Conservation (phyloP, 208 protist genomes). For the Lotmaria passim region DNA sequence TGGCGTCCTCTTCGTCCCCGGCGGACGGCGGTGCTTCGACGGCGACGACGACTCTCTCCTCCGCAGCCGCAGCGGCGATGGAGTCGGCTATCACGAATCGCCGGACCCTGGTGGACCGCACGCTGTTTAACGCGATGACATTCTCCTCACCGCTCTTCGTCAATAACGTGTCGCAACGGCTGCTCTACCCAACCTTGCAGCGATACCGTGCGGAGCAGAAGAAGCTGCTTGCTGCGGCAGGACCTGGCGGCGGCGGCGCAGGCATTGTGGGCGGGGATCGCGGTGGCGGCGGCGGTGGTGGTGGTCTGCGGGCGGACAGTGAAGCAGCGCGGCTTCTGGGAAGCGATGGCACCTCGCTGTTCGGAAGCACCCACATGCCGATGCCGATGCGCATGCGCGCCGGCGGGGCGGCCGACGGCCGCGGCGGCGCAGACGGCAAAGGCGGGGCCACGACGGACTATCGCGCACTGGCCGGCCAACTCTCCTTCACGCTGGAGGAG, state of each 20-base stretch:
- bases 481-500: conserved; percentile 55
- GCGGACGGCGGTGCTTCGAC: background rate
- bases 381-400: conserved; percentile 20
- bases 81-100: conserved; percentile 14
- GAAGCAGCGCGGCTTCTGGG: conserved; percentile 30
- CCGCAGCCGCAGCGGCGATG: conserved; percentile 15
- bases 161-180: conserved; percentile 71
- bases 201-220: conserved; percentile 30
- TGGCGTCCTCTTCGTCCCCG: background rate
- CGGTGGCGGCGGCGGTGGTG: conserved; percentile 23
- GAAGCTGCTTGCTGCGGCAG: conserved; percentile 3
- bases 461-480: conserved; percentile 37
- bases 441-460: conserved; percentile 33
- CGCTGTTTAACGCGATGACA: conserved; percentile 59
- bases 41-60: background rate
- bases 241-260: conserved; percentile 9
- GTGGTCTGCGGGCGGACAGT: conserved; percentile 18
- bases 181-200: conserved; percentile 57
- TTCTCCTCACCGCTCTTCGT: conserved; percentile 79
- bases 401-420: conserved; percentile 3
- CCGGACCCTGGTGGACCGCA: conserved; percentile 45
- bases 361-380: conserved; percentile 36
- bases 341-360: conserved; percentile 48
- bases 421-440: conserved; percentile 7
- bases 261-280: background rate